Conservation (phyloP, 2,329 filamentous ascomycete species). For the Penicillium sp. region DNA sequence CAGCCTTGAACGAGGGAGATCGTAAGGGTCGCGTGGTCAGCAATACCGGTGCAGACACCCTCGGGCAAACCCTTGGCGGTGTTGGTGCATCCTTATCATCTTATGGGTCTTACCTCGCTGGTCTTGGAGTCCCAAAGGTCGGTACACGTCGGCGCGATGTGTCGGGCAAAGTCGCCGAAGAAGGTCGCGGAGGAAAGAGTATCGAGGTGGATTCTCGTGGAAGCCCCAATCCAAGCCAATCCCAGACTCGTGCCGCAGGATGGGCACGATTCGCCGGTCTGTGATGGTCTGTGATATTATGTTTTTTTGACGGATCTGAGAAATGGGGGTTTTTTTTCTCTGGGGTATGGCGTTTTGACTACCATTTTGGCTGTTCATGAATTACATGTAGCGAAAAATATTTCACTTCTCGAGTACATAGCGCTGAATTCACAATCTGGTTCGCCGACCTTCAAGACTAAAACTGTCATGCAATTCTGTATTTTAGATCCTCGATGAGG, state of each 20-base stretch:
- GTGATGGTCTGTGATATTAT: slow-evolving; percentile 21
- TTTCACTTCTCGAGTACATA: background rate
- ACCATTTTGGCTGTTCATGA: slow-evolving; percentile 12
- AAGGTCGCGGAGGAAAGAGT: slow-evolving; percentile 38
- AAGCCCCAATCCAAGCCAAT: slow-evolving; percentile 15
- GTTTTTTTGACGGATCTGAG: background rate
- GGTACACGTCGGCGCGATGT: slow-evolving; percentile 42
- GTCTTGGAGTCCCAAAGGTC: slow-evolving; percentile 39
- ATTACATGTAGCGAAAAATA: slow-evolving; percentile 18
- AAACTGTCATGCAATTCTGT: too few relatives aligned
- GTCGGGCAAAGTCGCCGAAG: slow-evolving; percentile 48
- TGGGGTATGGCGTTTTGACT: slow-evolving; percentile 14
- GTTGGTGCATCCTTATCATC: slow-evolving; percentile 34
- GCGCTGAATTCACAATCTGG: background rate
- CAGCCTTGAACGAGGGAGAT: slow-evolving; percentile 28
- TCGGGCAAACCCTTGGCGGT: slow-evolving; percentile 20
- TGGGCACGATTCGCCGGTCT: slow-evolving; percentile 49
- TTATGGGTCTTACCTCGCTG: slow-evolving; percentile 44
- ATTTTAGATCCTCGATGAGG: too few relatives aligned
- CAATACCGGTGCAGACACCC: slow-evolving; percentile 42
- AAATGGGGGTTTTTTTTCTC: slow-evolving; percentile 6
- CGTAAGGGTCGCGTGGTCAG: slow-evolving; percentile 46
- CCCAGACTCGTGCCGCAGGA: slow-evolving; percentile 39
- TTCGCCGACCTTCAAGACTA: background rate
- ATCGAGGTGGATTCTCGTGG: slow-evolving; percentile 10